A percentile compares a stretch with the other conserved stretches of the same genome.
These are phyloP conservation scores for Fraxinus cuspidata DNA, from an alignment of 257 asterid genomes.

Conservation along the genomic window DNA sequence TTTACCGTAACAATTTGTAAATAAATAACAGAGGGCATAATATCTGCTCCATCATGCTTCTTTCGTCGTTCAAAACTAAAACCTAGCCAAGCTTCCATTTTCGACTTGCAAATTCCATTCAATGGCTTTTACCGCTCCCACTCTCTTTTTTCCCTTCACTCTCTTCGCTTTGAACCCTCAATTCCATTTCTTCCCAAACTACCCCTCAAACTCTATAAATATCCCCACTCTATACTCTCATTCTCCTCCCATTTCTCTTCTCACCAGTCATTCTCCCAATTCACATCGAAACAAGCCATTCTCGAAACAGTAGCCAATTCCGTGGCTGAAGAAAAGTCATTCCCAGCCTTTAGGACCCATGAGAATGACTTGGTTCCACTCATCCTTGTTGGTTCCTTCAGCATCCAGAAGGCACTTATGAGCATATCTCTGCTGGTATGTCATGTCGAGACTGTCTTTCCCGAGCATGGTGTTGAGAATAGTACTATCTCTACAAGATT, in stretches of 20 bases:
- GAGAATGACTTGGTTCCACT: constrained; percentile 75
- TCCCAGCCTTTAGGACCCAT: constrained; percentile 67
- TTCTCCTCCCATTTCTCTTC: constrained; percentile 20
- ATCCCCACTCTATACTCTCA: constrained; percentile 24
- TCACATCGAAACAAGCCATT: constrained; percentile 50
- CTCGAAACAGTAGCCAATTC: constrained; percentile 54
- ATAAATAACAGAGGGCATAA: too few species aligned
- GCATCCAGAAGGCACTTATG: constrained; percentile 67
- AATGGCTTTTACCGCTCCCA: constrained; percentile 49
- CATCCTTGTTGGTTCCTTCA: constrained; percentile 78
- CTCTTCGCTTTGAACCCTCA: constrained; percentile 23
- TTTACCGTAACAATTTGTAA: too few species aligned
- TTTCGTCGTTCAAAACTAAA: too few species aligned
- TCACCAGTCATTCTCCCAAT: constrained; percentile 35
- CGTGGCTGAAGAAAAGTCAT: constrained; percentile 34
- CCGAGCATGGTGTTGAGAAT: constrained; percentile 50
- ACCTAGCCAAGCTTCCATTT: too few species aligned
- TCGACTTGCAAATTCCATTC: constrained; percentile 25
- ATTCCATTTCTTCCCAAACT: constrained; percentile 23
- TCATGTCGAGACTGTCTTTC: constrained; percentile 75
- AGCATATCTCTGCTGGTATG: constrained; percentile 57
- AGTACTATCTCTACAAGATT: constrained; percentile 77
- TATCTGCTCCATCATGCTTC: too few species aligned
- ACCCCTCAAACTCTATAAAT: constrained; percentile 25
- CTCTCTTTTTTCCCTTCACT: constrained; percentile 26